Base-by-base conservation (phyloP, 148 eudicot genomes). In the Chenopodium formosanum region DNA sequence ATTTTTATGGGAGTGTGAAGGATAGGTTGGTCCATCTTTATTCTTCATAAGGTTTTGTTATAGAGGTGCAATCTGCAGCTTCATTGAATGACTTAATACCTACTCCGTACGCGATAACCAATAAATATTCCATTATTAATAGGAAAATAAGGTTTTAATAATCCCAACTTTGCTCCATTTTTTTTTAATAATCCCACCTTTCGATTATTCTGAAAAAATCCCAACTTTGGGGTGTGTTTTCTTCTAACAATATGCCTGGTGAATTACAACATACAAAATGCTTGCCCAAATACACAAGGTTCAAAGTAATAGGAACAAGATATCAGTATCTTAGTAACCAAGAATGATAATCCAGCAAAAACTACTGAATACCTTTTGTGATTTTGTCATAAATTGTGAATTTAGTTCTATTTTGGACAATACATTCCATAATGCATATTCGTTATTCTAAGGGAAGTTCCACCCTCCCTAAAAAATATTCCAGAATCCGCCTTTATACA, bases 1-100 rank as follows among this genome's bases (percentile, higher is more conserved):
- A 74, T 88, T 40, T 90, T 74, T 80, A 79, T 79, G 93, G 93
- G 67, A 71, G 40, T 50, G 79, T 87, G 62, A 91, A 82, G 70
- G 89, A 83, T 72, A 87, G 91, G 91, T 89, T 78, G 31, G 80
- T 75, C 7, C 23, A 14, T 13, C 23, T 64, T 29, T 7, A 46
- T 73, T n/a, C 19, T 70, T 31, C 47, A 23, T 60, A 1, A 32
- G 58, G 4, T 69, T 29, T 23, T 56, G 44, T 73, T 40, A 44
- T 62, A 63, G 13, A 14, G 7, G 23, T n/a, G 25, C 9, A 20
- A 1, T 62, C 20, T 10, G 19, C 70, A 27, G 7, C 3, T 6
- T 27, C 34, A 40, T 25, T 74, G 3, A 47, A 25, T 22, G 14
- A 48, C 29, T 52, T 71, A 7, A 40, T 40, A 40, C 44, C 8